A percentile compares a stretch with the other conserved stretches of the same genome.
phyloP scores from a whole-genome alignment of 108 stramenopile genomes.

The Nitzschia sp. region DNA sequence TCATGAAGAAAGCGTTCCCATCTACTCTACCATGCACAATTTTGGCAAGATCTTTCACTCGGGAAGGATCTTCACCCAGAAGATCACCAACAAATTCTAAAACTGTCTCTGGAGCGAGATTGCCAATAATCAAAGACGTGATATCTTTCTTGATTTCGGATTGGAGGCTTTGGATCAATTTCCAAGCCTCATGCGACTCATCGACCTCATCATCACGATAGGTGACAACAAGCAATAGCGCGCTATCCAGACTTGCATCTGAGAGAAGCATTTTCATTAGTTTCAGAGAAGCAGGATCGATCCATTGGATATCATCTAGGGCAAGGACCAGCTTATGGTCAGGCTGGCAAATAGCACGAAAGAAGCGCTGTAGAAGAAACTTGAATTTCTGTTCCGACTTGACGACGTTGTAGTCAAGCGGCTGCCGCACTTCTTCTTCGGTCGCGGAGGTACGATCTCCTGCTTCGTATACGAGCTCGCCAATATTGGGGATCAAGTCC shows the following conservation, averaged over 20 bases:
- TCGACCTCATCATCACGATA: slow-evolving; percentile 56
- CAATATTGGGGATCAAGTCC: slow-evolving; percentile 17
- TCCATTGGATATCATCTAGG: slow-evolving; percentile 9
- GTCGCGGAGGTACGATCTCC: no score
- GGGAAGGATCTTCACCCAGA: background rate
- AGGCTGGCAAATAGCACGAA: slow-evolving; percentile 17
- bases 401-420: background rate
- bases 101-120: slow-evolving; percentile 9
- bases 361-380: slow-evolving; percentile 1
- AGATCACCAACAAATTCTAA: slow-evolving; percentile 19
- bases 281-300: slow-evolving; percentile 16
- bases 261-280: background rate
- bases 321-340: background rate
- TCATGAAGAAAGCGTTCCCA: slow-evolving; percentile 35
- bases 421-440: background rate
- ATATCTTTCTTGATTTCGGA: background rate
- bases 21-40: slow-evolving; percentile 4
- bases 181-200: no score
- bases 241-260: background rate
- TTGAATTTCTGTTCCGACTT: slow-evolving; percentile 3
- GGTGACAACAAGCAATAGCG: slow-evolving; percentile 40
- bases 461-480: background rate
- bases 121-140: background rate
- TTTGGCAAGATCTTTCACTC: background rate
- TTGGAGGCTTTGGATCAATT: background rate